phyloP scores from a whole-genome alignment of 2,329 filamentous ascomycete genomes.

The Mollisiaceae sp. region DNA sequence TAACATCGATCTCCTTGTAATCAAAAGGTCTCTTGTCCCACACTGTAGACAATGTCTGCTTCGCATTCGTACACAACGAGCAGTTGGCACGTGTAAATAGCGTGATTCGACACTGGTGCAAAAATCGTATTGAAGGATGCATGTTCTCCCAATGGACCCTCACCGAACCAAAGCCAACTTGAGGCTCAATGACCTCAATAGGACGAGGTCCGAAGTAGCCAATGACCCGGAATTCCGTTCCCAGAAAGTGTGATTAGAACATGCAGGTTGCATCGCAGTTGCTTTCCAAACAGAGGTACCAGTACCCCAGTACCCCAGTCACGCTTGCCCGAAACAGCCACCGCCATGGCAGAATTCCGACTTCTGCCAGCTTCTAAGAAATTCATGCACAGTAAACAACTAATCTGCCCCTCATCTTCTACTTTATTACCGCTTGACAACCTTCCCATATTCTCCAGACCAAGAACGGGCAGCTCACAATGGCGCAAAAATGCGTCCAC shows the following conservation, averaged over 20 bases:
- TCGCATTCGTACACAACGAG: conserved; percentile 72
- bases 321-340: conserved; percentile 3
- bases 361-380: conserved; percentile 26
- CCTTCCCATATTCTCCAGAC: background rate
- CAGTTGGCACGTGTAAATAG: conserved; percentile 77
- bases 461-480: conserved; percentile 27
- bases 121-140: conserved; percentile 47
- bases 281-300: background rate
- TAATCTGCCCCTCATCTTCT: background rate
- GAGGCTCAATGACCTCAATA: background rate
- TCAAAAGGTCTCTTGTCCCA: conserved; percentile 70
- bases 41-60: conserved; percentile 69
- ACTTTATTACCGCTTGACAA: background rate
- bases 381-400: conserved; percentile 9
- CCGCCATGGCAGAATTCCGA: background rate
- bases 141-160: background rate
- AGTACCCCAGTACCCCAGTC: background rate
- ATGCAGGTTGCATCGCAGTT: background rate
- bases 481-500: conserved; percentile 86
- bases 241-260: background rate
- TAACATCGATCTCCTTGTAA: conserved; percentile 73
- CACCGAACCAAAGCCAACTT: background rate
- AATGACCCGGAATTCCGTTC: background rate
- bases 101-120: conserved; percentile 67
- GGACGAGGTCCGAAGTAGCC: background rate